Base-by-base conservation (phyloP, 1,284 basidiomycete genomes). In the Cryptococcus hybrid region DNA sequence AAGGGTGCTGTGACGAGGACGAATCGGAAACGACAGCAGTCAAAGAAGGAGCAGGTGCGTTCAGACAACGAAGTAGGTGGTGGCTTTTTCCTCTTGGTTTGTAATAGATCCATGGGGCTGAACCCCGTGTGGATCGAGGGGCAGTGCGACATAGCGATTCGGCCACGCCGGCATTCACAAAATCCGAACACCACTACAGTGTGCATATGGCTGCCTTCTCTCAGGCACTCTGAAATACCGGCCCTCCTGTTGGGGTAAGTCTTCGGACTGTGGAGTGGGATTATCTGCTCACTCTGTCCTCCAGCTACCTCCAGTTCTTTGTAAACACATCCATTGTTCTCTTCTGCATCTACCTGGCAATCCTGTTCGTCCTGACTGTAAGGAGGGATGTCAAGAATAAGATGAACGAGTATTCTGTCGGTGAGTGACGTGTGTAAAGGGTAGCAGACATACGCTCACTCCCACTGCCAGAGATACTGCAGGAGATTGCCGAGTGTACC, bases 321-420 rank as follows among this genome's bases (percentile, higher is more conserved):
- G 97, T 97, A 82, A 96, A 98, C 76, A 80, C 89, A n/a, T 87
- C 89, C 5, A 83, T 98, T 40, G 86, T 94, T 47, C 70, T 89
- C 38, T 81, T 93, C 50, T 89, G 92, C 71, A 80, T 99, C 57
- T 97, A 94, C 72, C 82, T 97, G 52, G 82, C 88, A 44, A 79
- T 92, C 45, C 86, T 89, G 71, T 89, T 96, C 75, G 87, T 98
- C 64, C 80, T 90, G 58, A 94, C 93, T 1, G 86, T 99, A 35
- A 88, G 92, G 67, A 84, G 85, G 49, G 95, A 99, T 74, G 92
- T 99, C 13, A 85, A 89, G 62, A 87, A 93, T 52, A 87, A 90
- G 43, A 88, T 97, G 63, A 84, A 86, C 15, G 91, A 93, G 70
- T 90, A 94, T 73, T 92, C 90, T 15, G 86, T 91, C 82, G 90